Conservation (phyloP, 805 yeast genomes). For the Schwanniomyces vanrijiae region DNA sequence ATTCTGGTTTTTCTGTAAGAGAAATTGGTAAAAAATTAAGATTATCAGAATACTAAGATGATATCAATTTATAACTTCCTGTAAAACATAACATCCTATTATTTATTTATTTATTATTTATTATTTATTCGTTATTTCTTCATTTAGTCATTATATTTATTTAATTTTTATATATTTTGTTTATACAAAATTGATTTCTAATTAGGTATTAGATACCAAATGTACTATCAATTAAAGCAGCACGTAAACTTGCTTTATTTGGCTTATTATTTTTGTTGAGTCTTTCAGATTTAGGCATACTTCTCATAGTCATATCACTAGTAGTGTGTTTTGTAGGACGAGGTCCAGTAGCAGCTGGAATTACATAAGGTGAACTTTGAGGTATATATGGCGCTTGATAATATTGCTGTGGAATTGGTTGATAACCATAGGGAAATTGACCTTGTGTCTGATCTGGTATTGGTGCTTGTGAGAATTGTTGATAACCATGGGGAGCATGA, state of each 20-base stretch:
- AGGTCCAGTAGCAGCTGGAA: not conserved
- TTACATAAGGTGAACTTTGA: not conserved
- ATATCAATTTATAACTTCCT: constrained; percentile 1
- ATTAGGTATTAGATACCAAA: constrained; percentile 57
- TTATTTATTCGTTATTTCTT: constrained; percentile 9
- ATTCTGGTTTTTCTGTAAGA: constrained; percentile 41
- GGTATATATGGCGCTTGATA: not conserved
- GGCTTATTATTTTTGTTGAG: constrained; percentile 38
- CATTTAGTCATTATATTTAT: constrained; percentile 4
- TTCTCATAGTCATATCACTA: constrained; percentile 44
- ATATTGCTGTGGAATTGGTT: not conserved
- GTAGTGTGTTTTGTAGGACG: constrained; percentile 23
- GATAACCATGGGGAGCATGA: not conserved
- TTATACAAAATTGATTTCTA: not conserved
- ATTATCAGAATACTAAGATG: constrained; percentile 54
- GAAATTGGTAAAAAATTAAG: constrained; percentile 68
- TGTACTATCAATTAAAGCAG: constrained; percentile 62
- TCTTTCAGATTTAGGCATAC: constrained; percentile 46
- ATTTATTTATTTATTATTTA: constrained; percentile 11
- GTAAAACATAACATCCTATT: not conserved
- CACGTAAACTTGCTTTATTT: constrained; percentile 59
- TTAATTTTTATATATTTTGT: constrained; percentile 2
- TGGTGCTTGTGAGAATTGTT: not conserved
- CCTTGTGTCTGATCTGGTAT: not conserved
- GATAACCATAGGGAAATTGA: not conserved